Evolutionary conservation across 129 eudicot species (phyloP).

Genomic region (Lactuca sativa): DNA sequence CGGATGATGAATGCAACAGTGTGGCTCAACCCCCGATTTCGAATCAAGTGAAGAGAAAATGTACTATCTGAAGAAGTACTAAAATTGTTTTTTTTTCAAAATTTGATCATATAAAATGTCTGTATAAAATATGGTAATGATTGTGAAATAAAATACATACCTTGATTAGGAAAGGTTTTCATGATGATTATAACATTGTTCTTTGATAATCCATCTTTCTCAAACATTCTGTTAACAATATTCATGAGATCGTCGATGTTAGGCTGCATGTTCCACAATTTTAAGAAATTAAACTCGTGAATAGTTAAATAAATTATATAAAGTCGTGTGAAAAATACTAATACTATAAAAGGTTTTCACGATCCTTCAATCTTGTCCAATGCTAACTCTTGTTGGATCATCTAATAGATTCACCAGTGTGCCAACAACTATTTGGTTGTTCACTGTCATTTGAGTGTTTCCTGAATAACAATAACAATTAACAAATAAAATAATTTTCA

Average conservation of each 20-base stretch:
- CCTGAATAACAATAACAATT: conserved; percentile 38
- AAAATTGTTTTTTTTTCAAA: not conserved
- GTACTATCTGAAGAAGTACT: not conserved
- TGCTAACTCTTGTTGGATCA: conserved; percentile 94
- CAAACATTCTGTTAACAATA: conserved; percentile 86
- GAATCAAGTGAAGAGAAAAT: not conserved
- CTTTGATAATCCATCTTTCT: conserved; percentile 86
- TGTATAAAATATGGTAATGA: too few relatives aligned
- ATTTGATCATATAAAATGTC: not conserved
- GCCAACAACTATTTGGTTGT: conserved; percentile 96
- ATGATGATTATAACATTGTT: conserved; percentile 70
- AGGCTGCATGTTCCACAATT: conserved; percentile 76
- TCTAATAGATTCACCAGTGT: conserved; percentile 95
- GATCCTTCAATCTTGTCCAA: conserved; percentile 84
- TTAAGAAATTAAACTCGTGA: conserved; percentile 12
- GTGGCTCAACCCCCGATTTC: not conserved
- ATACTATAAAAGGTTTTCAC: too few relatives aligned
- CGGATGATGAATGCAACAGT: conserved; percentile 5
- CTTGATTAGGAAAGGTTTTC: conserved; percentile 91
- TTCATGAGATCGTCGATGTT: conserved; percentile 83
- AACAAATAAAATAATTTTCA: conserved; percentile 7
- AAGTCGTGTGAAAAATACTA: not conserved
- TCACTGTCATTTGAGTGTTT: conserved; percentile 95
- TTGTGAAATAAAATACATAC: conserved; percentile 23
- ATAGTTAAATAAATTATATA: conserved; percentile 1